Evolutionary conservation across 805 yeast species (phyloP).

Genomic region (Torulaspora maleeae): DNA sequence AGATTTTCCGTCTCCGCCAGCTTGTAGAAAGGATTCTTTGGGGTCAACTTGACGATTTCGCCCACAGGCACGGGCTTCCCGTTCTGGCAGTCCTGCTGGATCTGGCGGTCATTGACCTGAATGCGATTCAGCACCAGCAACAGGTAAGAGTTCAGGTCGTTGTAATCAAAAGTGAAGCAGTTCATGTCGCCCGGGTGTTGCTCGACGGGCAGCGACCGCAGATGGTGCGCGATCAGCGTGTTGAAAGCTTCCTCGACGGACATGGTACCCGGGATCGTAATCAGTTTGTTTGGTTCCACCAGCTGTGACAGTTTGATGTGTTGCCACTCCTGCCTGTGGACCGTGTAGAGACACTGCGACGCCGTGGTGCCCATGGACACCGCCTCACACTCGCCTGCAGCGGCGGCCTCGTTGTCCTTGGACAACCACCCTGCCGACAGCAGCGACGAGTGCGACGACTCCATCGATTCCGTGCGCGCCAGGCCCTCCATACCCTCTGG

Average conservation of each 20-base stretch:
- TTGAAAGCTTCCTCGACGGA: slow-evolving; percentile 90
- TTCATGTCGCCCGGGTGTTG: slow-evolving; percentile 51
- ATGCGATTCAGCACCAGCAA: slow-evolving; percentile 76
- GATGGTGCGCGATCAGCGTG: slow-evolving; percentile 59
- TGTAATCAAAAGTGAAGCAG: slow-evolving; percentile 84
- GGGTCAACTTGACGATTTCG: slow-evolving; percentile 77
- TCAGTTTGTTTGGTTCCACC: slow-evolving; percentile 71
- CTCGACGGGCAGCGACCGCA: slow-evolving; percentile 84
- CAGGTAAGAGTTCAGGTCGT: slow-evolving; percentile 83
- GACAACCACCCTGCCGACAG: slow-evolving; percentile 27
- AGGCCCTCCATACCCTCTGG: slow-evolving; percentile 5
- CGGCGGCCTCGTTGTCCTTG: slow-evolving; percentile 3
- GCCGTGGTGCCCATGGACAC: slow-evolving; percentile 18
- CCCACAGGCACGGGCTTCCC: slow-evolving; percentile 91
- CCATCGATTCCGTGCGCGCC: not conserved
- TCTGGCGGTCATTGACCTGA: slow-evolving; percentile 35
- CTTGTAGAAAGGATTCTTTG: slow-evolving; percentile 83
- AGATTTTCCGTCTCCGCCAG: slow-evolving; percentile 65
- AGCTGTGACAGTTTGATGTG: slow-evolving; percentile 66
- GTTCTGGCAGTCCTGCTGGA: slow-evolving; percentile 57
- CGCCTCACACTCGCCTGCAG: slow-evolving; percentile 4
- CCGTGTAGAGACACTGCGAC: slow-evolving; percentile 19
- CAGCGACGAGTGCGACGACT: slow-evolving; percentile 40
- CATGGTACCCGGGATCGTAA: slow-evolving; percentile 57
- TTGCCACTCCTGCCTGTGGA: slow-evolving; percentile 53